Conservation (phyloP, 768 basidiomycete genomes). For the Amanita inopinata region DNA sequence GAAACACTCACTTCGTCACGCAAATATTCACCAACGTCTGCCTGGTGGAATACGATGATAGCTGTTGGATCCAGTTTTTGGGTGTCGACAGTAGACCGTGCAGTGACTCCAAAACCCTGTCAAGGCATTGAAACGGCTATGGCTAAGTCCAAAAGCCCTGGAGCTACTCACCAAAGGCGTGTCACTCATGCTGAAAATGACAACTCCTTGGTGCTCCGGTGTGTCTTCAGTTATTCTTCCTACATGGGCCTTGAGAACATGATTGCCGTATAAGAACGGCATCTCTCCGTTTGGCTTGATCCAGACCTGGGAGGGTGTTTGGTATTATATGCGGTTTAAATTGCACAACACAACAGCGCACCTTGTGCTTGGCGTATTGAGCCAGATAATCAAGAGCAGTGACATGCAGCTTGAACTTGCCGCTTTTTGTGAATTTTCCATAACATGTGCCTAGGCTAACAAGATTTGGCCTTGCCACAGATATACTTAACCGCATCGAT, state of each 20-base stretch:
- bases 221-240: constrained; percentile 98
- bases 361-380: constrained; percentile 98
- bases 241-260: constrained; percentile 97
- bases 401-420: constrained; percentile 96
- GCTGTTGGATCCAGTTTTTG: constrained; percentile 95
- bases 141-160: background rate
- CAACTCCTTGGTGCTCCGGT: constrained; percentile 97
- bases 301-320: no score
- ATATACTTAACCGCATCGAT: constrained; percentile 87
- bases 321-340: no score
- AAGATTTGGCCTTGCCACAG: constrained; percentile 86
- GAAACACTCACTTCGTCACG: constrained; percentile 73
- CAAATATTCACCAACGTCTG: constrained; percentile 97
- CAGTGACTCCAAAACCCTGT: constrained; percentile 96
- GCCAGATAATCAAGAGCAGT: constrained; percentile 89
- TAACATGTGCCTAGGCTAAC: constrained; percentile 93
- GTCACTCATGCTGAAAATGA: constrained; percentile 94
- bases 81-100: constrained; percentile 91
- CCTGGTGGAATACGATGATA: constrained; percentile 97
- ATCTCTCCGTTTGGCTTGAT: constrained; percentile 99
- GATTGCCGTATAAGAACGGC: constrained; percentile 98
- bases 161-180: constrained; percentile 67
- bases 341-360: constrained; percentile 20
- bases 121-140: constrained; percentile 6
- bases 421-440: constrained; percentile 94